Conservation (phyloP, 139 green algal species). For the Zygnema cylindricum region DNA sequence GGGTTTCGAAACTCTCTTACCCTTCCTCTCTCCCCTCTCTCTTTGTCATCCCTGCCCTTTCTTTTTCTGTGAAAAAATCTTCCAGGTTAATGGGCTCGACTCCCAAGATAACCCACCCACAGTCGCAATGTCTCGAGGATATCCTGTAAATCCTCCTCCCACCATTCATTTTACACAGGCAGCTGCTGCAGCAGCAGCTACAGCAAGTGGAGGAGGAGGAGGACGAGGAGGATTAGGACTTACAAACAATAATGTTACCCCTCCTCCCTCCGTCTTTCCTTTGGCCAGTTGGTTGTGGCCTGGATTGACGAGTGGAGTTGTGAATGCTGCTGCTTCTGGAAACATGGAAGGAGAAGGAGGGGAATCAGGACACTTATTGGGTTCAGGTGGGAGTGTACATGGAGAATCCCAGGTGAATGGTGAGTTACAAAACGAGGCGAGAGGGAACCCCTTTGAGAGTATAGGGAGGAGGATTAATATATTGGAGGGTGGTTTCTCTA, state of each 20-base stretch:
- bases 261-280: conserved; percentile 11
- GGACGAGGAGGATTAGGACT: not conserved
- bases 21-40: not conserved
- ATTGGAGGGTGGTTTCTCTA: too few relatives aligned
- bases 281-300: conserved; percentile 39
- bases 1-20: not conserved
- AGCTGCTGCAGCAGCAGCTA: not conserved
- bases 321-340: not conserved
- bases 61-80: not conserved
- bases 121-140: conserved; percentile 1
- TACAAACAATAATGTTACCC: not conserved
- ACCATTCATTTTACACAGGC: conserved; percentile 14
- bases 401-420: too few relatives aligned
- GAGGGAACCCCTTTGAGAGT: too few relatives aligned
- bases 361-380: too few relatives aligned
- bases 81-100: conserved; percentile 52
- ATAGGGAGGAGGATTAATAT: too few relatives aligned
- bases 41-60: not conserved
- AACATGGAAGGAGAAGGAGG: too few relatives aligned
- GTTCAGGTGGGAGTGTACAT: too few relatives aligned
- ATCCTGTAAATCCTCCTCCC: conserved; percentile 23
- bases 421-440: too few relatives aligned
- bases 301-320: not conserved
- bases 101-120: conserved; percentile 30
- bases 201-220: too few relatives aligned